A percentile compares a stretch with the other conserved stretches of the same genome.
phyloP scores from a whole-genome alignment of 352 stramenopile species.

The Phytophthora sp. region DNA sequence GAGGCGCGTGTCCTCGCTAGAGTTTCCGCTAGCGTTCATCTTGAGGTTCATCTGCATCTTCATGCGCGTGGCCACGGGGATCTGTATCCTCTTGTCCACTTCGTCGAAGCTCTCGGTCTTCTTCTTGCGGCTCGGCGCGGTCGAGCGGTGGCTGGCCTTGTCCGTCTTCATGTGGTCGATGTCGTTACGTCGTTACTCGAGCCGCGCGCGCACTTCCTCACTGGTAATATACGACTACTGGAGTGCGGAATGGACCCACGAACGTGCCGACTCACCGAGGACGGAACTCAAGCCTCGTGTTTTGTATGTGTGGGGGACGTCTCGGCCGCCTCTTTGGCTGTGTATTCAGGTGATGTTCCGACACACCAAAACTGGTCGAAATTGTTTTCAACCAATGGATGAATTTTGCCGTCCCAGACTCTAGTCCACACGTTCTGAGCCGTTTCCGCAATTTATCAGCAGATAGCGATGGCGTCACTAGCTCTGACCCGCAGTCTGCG shows the following conservation, averaged over 20 bases:
- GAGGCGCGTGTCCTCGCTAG: slow-evolving; percentile 33
- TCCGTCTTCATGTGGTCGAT: slow-evolving; percentile 36
- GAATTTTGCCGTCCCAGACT: slow-evolving; percentile 1
- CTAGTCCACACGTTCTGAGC: slow-evolving; percentile 28
- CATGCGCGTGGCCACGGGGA: slow-evolving; percentile 59
- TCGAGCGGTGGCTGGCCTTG: slow-evolving; percentile 17
- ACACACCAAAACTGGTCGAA: slow-evolving; percentile 17
- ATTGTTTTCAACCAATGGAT: slow-evolving; percentile 21
- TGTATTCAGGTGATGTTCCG: slow-evolving; percentile 16
- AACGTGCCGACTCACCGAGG: neutral
- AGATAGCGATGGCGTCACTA: slow-evolving; percentile 31
- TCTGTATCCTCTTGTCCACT: slow-evolving; percentile 76
- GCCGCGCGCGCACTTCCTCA: slow-evolving; percentile 1
- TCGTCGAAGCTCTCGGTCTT: slow-evolving; percentile 44
- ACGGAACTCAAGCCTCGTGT: neutral
- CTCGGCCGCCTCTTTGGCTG: slow-evolving; percentile 16
- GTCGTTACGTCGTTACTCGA: neutral
- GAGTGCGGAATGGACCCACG: slow-evolving; percentile 23
- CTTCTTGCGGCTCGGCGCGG: slow-evolving; percentile 24
- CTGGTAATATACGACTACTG: neutral
- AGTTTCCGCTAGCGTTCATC: slow-evolving; percentile 28
- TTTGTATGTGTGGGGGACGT: slow-evolving; percentile 17
- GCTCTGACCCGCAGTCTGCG: slow-evolving; percentile 32
- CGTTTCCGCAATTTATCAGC: slow-evolving; percentile 1
- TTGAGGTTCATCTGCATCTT: slow-evolving; percentile 58